Evolutionary conservation across 2,329 filamentous ascomycete genomes (phyloP), one percentile per base, ranked within the genome.

Genomic region (Epichloe bromicola): DNA sequence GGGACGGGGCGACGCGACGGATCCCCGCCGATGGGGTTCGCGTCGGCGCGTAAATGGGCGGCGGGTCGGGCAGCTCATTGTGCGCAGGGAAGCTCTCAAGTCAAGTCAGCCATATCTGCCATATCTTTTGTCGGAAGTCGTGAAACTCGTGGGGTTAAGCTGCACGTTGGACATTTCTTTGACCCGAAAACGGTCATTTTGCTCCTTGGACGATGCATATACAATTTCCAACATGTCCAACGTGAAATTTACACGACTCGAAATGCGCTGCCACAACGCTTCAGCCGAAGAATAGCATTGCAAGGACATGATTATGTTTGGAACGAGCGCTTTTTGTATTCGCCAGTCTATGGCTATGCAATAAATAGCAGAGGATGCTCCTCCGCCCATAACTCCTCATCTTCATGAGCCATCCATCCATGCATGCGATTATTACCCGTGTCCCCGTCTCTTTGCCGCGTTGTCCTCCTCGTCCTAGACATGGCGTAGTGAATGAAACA

Each of bases 271-370:
- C 36, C n/a, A 14, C 5, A 5, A 38, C 14, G n/a, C n/a, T 6
- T 38, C 36, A n/a, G 5, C 4, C 14, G 36, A 38, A n/a, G 3
- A n/a, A 6, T 38, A 14, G 2, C 8, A 20, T 17, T 20, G 38
- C n/a, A 19, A 41, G 19, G 19, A 12, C 8, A 42, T 12, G 15
- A 4, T 1, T 8, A 3, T 30, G 8, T 12, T 41, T 42, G n/a
- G 40, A 46, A 20, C 46, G 20, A 50, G 48, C 46, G 47, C 47
- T 46, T 52, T 49, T 52, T 37, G 30, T 43, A 51, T 46, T 46
- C 47, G 51, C 46, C 41, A 30, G 37, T 46, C 45, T 48, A 51
- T 43, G 48, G 50, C 50, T 51, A 51, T 51, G 39, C 45, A 39
- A 40, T 15, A 42, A 34, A 48, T 36, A 47, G 23, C 33, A 34